Evolutionary conservation across 805 yeast species (phyloP), one percentile per base, ranked within the genome.

Genomic region (Wickerhamomyces chaumierensis): DNA sequence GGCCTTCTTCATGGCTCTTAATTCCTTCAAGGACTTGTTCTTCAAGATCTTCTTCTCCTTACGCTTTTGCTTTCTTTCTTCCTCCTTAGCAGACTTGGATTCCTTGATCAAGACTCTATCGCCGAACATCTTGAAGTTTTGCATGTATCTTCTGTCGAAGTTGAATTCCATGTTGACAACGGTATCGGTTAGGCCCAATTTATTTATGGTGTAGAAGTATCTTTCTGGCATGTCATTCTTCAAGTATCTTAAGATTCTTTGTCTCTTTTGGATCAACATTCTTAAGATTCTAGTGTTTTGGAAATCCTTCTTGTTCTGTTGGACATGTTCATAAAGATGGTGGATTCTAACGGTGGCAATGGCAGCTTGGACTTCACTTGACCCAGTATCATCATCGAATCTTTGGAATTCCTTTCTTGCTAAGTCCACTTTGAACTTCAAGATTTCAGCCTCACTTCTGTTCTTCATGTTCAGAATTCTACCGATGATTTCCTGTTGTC

Each of bases 291-390:
- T 78, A 40, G 78, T 75, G 48, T 78, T 78, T 33, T 69, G 66
- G 48, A 71, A 65, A 62, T 90, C 97, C 57, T 87, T 81, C 47
- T 76, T 79, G 55, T 78, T 68, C 37, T 73, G 68, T 46, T 70
- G 67, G 40, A 82, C 70, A 54, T 88, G 96, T 34, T 74, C 71
- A 65, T 84, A 84, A 44, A 84, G 66, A 46, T 74, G 78, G 48
- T 81, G 83, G 48, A 92, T 85, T 52, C 75, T 74, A 36, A 85
- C 79, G 0, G 97, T 86, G 63, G 80, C 63, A 20, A 84, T 71
- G 3, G 96, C 97, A 2, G 97, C 96, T 61, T 88, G 96, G 19
- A 88, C 96, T 62, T 90, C 97, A 39, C 94, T 77, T 2, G 95
- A 84, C 3, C 95, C 96, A 1, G 96, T 84, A 57, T 92, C 97